phyloP scores from a whole-genome alignment of 768 basidiomycete genomes.

The Pisolithus tinctorius region DNA sequence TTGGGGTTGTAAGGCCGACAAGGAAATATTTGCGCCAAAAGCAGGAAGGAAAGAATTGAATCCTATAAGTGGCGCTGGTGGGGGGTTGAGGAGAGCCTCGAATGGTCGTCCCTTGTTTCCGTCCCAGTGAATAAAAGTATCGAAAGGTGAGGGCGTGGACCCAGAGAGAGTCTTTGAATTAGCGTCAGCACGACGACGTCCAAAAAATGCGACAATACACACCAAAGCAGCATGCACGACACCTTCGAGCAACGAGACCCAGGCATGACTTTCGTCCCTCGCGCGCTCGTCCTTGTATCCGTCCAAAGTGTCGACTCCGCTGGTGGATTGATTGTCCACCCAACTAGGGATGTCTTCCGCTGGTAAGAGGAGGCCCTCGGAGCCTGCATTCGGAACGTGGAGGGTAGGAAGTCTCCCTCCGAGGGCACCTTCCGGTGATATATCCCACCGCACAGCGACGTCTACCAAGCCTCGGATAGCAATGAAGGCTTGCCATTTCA shows the following conservation, averaged over 20 bases:
- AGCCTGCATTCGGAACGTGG: conserved; percentile 41
- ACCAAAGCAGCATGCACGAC: conserved; percentile 73
- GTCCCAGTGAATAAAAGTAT: conserved; percentile 35
- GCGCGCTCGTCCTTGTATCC: conserved; percentile 58
- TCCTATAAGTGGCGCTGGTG: conserved; percentile 68
- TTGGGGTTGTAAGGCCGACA: conserved; percentile 42
- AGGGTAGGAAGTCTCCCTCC: conserved; percentile 66
- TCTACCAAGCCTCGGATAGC: conserved; percentile 44
- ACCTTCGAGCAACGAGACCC: conserved; percentile 75
- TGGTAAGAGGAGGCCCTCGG: conserved; percentile 47
- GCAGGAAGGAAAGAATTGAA: conserved; percentile 54
- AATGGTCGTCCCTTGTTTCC: conserved; percentile 28
- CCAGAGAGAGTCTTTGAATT: conserved; percentile 40
- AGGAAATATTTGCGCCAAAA: conserved; percentile 52
- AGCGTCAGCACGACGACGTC: conserved; percentile 6
- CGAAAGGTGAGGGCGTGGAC: conserved; percentile 37
- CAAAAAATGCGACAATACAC: conserved; percentile 16
- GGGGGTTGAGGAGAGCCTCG: conserved; percentile 50
- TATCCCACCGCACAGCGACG: conserved; percentile 59
- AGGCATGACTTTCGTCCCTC: conserved; percentile 72
- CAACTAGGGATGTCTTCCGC: conserved; percentile 67
- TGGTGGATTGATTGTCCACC: conserved; percentile 51
- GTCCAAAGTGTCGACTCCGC: conserved; percentile 43
- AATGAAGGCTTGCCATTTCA: conserved; percentile 86
- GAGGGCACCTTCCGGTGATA: conserved; percentile 62